A percentile compares a stretch with the other conserved stretches of the same genome.
phyloP scores from a whole-genome alignment of 2,329 filamentous ascomycete species.

The Pestalotiopsis sp. region DNA sequence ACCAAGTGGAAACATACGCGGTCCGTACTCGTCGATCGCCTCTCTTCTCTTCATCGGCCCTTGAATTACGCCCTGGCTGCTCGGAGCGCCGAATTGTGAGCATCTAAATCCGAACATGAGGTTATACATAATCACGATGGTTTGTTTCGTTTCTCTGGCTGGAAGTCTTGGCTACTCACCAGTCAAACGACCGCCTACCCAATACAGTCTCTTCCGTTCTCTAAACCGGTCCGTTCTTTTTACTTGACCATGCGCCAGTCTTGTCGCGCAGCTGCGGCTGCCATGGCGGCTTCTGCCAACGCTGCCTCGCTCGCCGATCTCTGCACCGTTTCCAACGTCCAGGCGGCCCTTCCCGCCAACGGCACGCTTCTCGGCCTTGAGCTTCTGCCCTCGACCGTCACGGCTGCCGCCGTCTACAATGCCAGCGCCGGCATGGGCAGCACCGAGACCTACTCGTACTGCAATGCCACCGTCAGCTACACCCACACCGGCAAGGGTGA shows the following conservation, averaged over 20 bases:
- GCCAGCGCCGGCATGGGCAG: conserved; percentile 28
- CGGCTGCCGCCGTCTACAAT: conserved; percentile 41
- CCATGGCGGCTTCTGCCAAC: neutral
- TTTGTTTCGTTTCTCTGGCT: neutral
- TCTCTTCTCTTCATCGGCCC: neutral
- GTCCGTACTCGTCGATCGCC: neutral
- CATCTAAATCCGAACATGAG: neutral
- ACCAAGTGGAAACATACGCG: neutral
- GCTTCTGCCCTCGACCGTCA: conserved; percentile 42
- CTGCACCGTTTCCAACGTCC: conserved; percentile 45
- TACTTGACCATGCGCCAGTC: conserved; percentile 1
- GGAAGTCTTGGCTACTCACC: neutral
- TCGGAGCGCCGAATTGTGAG: conserved; percentile 5
- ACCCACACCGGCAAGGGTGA: conserved; percentile 34
- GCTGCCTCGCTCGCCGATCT: conserved; percentile 40
- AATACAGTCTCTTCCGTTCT: neutral
- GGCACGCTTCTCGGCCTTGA: conserved; percentile 43
- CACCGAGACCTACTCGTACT: conserved; percentile 32
- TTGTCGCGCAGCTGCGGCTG: neutral
- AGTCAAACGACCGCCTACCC: neutral
- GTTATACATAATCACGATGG: conserved; percentile 1
- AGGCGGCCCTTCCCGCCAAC: conserved; percentile 42
- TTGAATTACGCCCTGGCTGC: conserved; percentile 1
- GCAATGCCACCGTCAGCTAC: conserved; percentile 39
- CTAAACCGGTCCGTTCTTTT: neutral